These are phyloP conservation scores for Letharia lupina DNA, from an alignment of 495 filamentous ascomycete genomes.

Conservation along the genomic window DNA sequence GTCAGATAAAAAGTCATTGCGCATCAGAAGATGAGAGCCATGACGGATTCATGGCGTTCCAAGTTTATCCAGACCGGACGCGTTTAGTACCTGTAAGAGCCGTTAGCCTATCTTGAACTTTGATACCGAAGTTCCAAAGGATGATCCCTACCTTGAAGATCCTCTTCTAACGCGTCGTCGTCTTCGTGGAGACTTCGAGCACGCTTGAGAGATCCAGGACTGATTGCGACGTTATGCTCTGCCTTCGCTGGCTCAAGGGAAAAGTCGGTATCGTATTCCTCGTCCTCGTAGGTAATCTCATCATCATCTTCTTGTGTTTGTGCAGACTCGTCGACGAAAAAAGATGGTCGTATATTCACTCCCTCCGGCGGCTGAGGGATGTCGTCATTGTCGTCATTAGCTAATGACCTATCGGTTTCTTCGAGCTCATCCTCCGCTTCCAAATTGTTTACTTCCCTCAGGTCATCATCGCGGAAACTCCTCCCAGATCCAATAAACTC, in stretches of 20 bases:
- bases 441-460: too few species aligned
- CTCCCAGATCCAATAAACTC: neutral
- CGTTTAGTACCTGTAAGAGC: slow-evolving; percentile 9
- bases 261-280: slow-evolving; percentile 25
- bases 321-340: neutral
- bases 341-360: neutral
- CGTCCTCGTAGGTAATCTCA: slow-evolving; percentile 42
- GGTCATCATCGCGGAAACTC: neutral
- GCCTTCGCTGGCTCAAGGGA: neutral
- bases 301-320: slow-evolving; percentile 23
- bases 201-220: slow-evolving; percentile 19
- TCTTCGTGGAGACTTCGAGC: slow-evolving; percentile 23
- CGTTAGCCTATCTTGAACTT: neutral
- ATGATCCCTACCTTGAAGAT: slow-evolving; percentile 4
- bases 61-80: slow-evolving; percentile 7
- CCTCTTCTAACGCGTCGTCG: slow-evolving; percentile 12
- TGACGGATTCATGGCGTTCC: neutral
- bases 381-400: slow-evolving; percentile 12
- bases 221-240: slow-evolving; percentile 5
- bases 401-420: neutral
- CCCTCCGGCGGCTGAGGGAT: neutral
- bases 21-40: neutral
- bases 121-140: neutral
- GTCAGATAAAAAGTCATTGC: neutral
- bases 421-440: neutral